Base-by-base conservation (phyloP, 331 rosid species). In the Malus hybrid region DNA sequence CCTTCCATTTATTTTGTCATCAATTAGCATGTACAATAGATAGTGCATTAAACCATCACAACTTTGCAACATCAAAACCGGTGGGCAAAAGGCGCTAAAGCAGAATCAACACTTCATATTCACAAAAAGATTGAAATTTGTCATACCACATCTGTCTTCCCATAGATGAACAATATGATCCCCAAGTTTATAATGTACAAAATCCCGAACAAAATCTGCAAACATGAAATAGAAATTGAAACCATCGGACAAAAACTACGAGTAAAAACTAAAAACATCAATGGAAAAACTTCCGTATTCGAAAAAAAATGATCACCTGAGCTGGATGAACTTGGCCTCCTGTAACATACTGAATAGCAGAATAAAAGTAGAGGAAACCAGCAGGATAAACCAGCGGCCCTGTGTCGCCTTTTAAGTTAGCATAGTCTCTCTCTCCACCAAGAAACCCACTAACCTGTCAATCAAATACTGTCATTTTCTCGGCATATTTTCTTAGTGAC, bases 361-460 rank as follows among this genome's bases (percentile, higher is more conserved):
- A 86, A 84, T 95, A 95, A 79, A 90, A 65, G 75, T 92, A 92
- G 0, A 90, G 85, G 82, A 90, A 95, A 0, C 97, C 96, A 70
- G 99, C 97, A 22, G 97, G 99, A 84, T 95, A 95, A 2, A 95
- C 97, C 46, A 92, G 85, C 73, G 97, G 97, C 71, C 99, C 93
- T 44, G 99, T 95, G 85, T 95, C 99, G 14, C 99, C 99, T 78
- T 92, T 82, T 72, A 95, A 86, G 34, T 92, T 89, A 24, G 73
- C 16, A 59, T 92, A 95, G 84, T 95, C 97, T 78, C 97, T 84
- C 65, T 95, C 99, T 50, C 99, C 97, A 39, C 76, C 88, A 27
- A 87, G 76, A 89, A 92, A 95, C 56, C 97, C 97, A 28, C 62
- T 82, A 52, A 87, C 92, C 94, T 85, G 76, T 55, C 36, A 55